phyloP scores from a whole-genome alignment of 225 moss, liverwort and hornwort species.

The Lunularia cruciata region DNA sequence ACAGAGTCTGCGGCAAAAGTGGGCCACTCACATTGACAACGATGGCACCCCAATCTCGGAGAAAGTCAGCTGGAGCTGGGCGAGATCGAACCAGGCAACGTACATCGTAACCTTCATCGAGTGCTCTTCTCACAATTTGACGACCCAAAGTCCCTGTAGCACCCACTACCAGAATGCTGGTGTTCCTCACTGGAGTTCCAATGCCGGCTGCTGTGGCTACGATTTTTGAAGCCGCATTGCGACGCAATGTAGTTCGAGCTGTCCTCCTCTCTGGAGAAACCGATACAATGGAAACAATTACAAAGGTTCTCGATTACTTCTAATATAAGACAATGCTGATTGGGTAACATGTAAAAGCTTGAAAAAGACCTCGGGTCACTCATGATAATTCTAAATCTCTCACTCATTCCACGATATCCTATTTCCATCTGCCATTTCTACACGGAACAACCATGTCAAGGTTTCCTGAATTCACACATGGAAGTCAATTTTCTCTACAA shows the following conservation, averaged over 20 bases:
- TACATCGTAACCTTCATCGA: conserved; percentile 91
- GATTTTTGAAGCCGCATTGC: neutral
- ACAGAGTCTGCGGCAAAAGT: too few species aligned
- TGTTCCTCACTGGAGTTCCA: conserved; percentile 72
- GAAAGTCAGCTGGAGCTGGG: conserved; percentile 80
- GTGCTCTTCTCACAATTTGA: conserved; percentile 76
- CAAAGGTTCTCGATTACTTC: too few species aligned
- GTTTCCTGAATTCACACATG: too few species aligned
- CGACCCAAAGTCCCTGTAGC: conserved; percentile 86
- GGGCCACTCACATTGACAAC: conserved; percentile 72
- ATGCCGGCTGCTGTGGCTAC: conserved; percentile 53
- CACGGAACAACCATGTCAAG: too few species aligned
- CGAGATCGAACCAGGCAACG: conserved; percentile 87
- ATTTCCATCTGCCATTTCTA: too few species aligned
- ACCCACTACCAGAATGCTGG: conserved; percentile 81
- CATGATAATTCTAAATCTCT: too few species aligned
- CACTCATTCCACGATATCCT: too few species aligned
- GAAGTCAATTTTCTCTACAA: too few species aligned
- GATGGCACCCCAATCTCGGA: conserved; percentile 90
- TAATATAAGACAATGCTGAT: too few species aligned
- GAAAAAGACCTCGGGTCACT: too few species aligned
- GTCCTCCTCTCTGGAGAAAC: conserved; percentile 21
- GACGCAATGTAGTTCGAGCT: neutral
- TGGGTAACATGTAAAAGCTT: too few species aligned
- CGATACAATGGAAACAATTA: too few species aligned